phyloP scores from a whole-genome alignment of 192 early-diverging fungal species.

The Chytriomyces hyalinus region DNA sequence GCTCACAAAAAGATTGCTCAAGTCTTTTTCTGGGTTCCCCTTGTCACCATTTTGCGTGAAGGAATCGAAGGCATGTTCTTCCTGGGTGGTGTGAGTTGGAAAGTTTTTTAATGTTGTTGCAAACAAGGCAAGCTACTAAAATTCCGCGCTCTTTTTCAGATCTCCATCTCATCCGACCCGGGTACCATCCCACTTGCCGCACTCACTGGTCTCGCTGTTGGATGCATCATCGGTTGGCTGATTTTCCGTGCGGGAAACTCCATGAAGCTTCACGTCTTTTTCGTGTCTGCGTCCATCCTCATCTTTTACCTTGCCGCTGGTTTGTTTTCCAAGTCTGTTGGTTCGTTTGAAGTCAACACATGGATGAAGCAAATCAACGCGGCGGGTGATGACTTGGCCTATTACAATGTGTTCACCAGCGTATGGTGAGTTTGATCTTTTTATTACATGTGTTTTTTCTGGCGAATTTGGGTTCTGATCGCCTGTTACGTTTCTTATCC shows the following conservation, averaged over 20 bases:
- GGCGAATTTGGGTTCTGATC: neutral
- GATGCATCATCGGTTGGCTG: constrained; percentile 70
- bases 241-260: constrained; percentile 63
- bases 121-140: neutral
- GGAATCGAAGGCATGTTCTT: constrained; percentile 90
- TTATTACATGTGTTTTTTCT: too few species aligned
- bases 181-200: constrained; percentile 82
- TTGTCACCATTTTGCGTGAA: constrained; percentile 85
- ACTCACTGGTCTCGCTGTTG: constrained; percentile 72
- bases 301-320: constrained; percentile 85
- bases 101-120: neutral
- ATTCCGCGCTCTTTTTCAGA: constrained; percentile 24
- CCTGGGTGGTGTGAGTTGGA: constrained; percentile 73
- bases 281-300: constrained; percentile 70
- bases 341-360: constrained; percentile 69
- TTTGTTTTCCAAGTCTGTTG: constrained; percentile 71
- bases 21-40: constrained; percentile 82
- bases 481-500: too few species aligned
- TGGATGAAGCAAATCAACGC: constrained; percentile 48
- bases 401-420: constrained; percentile 12
- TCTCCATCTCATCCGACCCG: constrained; percentile 61
- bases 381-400: constrained; percentile 13
- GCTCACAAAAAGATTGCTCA: constrained; percentile 4
- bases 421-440: constrained; percentile 17
- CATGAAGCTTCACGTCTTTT: constrained; percentile 74